Conservation (phyloP, 202 grass and related monocot species). For the Setaria viridis region DNA sequence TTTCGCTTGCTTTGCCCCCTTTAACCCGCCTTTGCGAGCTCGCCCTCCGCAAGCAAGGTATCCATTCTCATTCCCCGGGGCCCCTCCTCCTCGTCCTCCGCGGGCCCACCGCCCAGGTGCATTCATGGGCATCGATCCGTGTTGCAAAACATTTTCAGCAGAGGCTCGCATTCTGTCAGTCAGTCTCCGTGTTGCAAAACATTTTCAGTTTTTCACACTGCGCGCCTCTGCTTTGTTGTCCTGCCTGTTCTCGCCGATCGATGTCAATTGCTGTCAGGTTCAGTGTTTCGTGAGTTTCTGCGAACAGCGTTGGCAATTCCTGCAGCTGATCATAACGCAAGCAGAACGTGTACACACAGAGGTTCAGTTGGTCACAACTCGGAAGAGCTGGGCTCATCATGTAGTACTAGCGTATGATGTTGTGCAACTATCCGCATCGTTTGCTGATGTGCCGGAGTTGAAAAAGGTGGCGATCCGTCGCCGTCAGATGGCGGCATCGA, state of each 20-base stretch:
- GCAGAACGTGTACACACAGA: not conserved
- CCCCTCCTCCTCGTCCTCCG: not conserved
- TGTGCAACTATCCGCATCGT: not conserved
- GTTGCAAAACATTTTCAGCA: not conserved
- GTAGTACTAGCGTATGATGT: not conserved
- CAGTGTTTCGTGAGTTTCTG: not conserved
- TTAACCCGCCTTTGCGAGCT: slow-evolving; percentile 43
- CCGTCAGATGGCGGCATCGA: not conserved
- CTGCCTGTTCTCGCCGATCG: not conserved
- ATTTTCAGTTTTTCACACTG: not conserved
- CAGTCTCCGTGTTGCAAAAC: not conserved
- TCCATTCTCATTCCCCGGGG: slow-evolving; percentile 43
- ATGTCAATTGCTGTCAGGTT: not conserved
- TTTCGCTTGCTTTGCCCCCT: slow-evolving; percentile 37
- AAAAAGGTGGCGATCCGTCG: not conserved
- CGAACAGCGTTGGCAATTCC: not conserved
- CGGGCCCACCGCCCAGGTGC: not conserved
- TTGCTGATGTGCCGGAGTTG: not conserved
- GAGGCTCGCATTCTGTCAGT: not conserved
- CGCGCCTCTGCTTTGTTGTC: not conserved
- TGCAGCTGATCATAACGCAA: no score
- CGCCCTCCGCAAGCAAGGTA: slow-evolving; percentile 67
- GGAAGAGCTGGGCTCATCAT: not conserved
- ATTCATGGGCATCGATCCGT: not conserved
- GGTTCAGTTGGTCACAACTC: not conserved